Evolutionary conservation across 306 rosid species (phyloP), one percentile per base, ranked within the genome.

Genomic region (Malus orientalis): DNA sequence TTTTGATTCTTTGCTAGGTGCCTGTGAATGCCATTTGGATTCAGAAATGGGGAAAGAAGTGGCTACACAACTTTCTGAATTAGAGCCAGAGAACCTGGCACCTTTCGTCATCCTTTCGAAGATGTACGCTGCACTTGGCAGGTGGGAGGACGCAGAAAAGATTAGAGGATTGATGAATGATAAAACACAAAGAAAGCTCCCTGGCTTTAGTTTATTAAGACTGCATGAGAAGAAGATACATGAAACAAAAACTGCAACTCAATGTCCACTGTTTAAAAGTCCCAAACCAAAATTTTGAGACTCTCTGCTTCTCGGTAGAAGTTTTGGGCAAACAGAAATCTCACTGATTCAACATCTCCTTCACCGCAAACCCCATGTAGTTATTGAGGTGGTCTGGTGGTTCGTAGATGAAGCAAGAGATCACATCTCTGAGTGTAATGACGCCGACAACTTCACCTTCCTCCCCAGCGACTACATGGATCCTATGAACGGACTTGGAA

Each of bases 341-440:
- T 89, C 87, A 88, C 80, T 74, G 76, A 74, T 78, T 81, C 76
- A 91, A 47, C 87, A 90, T 88, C 81, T 92, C 97, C 63, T 89
- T 85, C 30, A 86, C 88, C 9, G 96, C 84, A 59, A 88, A 83
- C 38, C 89, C 93, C 4, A 90, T 80, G 84, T 86, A 76, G 73
- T 83, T 83, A 32, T 92, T 90, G 36, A 92, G 87, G 79, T 92
- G 90, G 78, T 89, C 84, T 61, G 88, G 71, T 20, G 98, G 98
- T 67, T 92, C 97, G 19, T 73, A 78, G 78, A 90, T 87, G 83
- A 92, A 95, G 85, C 98, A 89, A 73, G 97, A 86, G 78, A 95
- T 95, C 69, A 90, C 97, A 71, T 95, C 99, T 87, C 99, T 88
- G 76, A 95, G 91, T 25, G 97, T 95, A 61, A 90, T 82, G 79